Evolutionary conservation across 2,329 filamentous ascomycete genomes (phyloP).

Genomic region (Cladosporium sp.): DNA sequence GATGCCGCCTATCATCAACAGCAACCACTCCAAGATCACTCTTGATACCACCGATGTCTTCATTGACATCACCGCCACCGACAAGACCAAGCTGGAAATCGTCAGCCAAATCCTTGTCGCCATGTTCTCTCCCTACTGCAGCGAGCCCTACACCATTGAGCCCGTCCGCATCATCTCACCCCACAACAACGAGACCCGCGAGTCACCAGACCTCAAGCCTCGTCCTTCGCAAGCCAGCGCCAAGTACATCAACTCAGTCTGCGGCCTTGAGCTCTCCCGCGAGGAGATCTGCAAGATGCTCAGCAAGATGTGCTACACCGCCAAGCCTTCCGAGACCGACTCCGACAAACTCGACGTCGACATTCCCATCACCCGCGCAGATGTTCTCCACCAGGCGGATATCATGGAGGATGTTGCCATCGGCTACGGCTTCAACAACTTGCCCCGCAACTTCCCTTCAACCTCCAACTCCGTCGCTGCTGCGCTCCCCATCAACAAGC

Average conservation of each 20-base stretch:
- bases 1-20: constrained; percentile 95
- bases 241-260: constrained; percentile 91
- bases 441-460: constrained; percentile 82
- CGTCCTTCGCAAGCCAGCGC: constrained; percentile 79
- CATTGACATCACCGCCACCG: constrained; percentile 94
- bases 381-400: constrained; percentile 94
- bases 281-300: constrained; percentile 76
- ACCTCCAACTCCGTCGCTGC: constrained; percentile 84
- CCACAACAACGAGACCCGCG: constrained; percentile 80
- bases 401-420: constrained; percentile 99
- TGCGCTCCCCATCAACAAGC: constrained; percentile 89
- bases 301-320: constrained; percentile 84
- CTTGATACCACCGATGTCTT: constrained; percentile 89
- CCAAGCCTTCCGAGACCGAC: constrained; percentile 69
- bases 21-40: constrained; percentile 94
- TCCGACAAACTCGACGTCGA: constrained; percentile 71
- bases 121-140: constrained; percentile 94
- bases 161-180: constrained; percentile 88
- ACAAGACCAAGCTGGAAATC: constrained; percentile 93
- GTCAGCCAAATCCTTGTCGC: constrained; percentile 93
- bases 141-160: constrained; percentile 87
- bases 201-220: constrained; percentile 78
- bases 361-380: constrained; percentile 85
- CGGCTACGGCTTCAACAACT: constrained; percentile 95
- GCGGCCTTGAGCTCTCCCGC: constrained; percentile 74